Evolutionary conservation across 768 basidiomycete species (phyloP), one percentile per base, ranked within the genome.

Genomic region (Mycena haematopus): DNA sequence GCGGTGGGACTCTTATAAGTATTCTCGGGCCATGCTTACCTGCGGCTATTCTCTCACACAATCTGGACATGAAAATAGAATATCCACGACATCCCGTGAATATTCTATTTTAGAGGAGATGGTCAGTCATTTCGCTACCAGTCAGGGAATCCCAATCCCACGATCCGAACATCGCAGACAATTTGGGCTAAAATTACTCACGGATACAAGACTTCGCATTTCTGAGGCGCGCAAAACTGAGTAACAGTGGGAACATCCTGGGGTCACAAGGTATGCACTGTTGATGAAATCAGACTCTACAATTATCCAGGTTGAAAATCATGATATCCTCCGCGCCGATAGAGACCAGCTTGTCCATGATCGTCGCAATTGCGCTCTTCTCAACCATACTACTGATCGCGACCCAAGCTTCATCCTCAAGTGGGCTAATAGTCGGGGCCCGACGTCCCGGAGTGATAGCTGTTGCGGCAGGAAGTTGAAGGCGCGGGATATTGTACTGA

Each of bases 381-480:
- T 92, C 89, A 11, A 98, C 90, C 96, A 99, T 97, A 45, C 83
- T 84, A 72, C 89, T 95, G 31, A 99, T 92, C 0, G 90, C 95
- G 1, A 95, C 87, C 97, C 97, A 99, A 3, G 84, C 84, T 15
- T 86, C 82, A 56, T 89, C 83, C 59, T 98, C 97, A 35, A 99
- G 75, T 11, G 89, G 87, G 63, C 87, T 88, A 68, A 99, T 84
- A 3, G 97, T 97, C 22, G 97, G 90, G 2, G 93, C 95, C 60
- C 91, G 79, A 52, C 95, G 81, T 4, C 97, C 97, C 0, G 96
- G 97, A 0, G 96, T 96, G 73, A 99, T 80, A 25, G 70, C 66
- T 0, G 85, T 82, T 1, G 93, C 95, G 4, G 76, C 79, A 14
- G 80, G 68, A 17, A 99, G 80, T 27, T 78, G 78, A 36, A 79